These are phyloP conservation scores for Penicillium macrosclerotiorum DNA, from an alignment of 495 filamentous ascomycete species.

Conservation along the genomic window DNA sequence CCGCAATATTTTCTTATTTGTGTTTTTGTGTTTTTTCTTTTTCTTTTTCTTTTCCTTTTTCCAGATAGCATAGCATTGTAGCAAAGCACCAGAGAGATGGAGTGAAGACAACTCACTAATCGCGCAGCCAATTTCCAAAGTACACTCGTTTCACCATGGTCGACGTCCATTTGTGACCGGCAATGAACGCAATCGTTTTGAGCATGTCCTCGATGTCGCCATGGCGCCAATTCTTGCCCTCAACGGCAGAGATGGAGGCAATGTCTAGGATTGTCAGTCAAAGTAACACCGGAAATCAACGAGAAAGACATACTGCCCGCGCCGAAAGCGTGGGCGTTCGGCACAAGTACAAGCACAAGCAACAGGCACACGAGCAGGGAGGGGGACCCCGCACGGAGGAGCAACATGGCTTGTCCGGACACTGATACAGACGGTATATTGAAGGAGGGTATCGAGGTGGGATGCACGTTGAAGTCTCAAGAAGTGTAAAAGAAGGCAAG, in stretches of 20 bases:
- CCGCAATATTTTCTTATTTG: too few species aligned
- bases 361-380: slow-evolving; percentile 55
- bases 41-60: background rate
- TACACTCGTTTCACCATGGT: slow-evolving; percentile 88
- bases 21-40: too few species aligned
- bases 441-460: too few species aligned
- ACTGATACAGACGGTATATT: background rate
- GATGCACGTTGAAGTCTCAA: background rate
- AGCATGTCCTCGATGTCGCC: slow-evolving; percentile 96
- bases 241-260: slow-evolving; percentile 86
- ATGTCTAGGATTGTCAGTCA: slow-evolving; percentile 54
- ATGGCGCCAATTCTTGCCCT: slow-evolving; percentile 96
- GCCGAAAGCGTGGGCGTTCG: slow-evolving; percentile 69
- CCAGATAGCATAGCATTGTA: too few species aligned
- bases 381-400: slow-evolving; percentile 31
- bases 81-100: too few species aligned
- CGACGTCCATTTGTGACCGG: slow-evolving; percentile 91
- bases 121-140: slow-evolving; percentile 66
- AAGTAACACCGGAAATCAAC: background rate
- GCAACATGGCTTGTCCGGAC: slow-evolving; percentile 21
- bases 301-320: slow-evolving; percentile 62
- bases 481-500: too few species aligned
- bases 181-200: slow-evolving; percentile 81
- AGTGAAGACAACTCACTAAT: slow-evolving; percentile 35
- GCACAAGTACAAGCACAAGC: slow-evolving; percentile 57